A percentile compares a stretch with the other conserved stretches of the same genome.
phyloP scores from a whole-genome alignment of 2,329 filamentous ascomycete species.

The Ceratocystis alfenasii region DNA sequence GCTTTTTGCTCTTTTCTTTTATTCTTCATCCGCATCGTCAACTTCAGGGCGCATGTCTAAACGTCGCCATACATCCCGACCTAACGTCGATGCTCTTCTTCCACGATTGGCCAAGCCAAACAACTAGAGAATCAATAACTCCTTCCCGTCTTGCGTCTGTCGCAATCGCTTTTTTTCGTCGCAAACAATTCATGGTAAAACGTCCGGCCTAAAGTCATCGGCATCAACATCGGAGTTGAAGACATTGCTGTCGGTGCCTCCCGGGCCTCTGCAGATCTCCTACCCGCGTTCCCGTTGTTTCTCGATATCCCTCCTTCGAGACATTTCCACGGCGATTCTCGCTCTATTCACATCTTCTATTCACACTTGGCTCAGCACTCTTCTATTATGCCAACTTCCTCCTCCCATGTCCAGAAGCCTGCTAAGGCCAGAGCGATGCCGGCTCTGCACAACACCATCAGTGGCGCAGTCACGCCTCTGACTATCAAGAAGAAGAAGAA shows the following conservation, averaged over 20 bases:
- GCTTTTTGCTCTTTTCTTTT: neutral
- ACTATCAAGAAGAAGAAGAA: constrained; percentile 18
- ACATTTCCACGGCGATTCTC: no score
- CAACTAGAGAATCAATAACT: no score
- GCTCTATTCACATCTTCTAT: no score
- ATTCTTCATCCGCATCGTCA: neutral
- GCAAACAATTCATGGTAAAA: neutral
- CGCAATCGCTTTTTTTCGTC: neutral
- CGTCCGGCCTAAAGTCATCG: neutral
- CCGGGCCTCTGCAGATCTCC: no score
- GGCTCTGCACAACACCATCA: constrained; percentile 7
- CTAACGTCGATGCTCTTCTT: no score
- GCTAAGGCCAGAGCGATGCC: neutral
- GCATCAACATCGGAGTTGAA: neutral
- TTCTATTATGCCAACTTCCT: neutral
- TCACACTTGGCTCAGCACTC: neutral
- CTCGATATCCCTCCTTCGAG: no score
- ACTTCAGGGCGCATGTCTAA: no score
- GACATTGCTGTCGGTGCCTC: no score
- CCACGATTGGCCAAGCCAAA: no score
- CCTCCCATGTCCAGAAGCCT: neutral
- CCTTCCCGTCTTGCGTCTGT: neutral
- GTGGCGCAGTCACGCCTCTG: constrained; percentile 14
- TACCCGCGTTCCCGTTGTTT: no score
- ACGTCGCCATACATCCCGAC: no score